phyloP scores from a whole-genome alignment of 306 rosid species.

The Fagus sylvatica region DNA sequence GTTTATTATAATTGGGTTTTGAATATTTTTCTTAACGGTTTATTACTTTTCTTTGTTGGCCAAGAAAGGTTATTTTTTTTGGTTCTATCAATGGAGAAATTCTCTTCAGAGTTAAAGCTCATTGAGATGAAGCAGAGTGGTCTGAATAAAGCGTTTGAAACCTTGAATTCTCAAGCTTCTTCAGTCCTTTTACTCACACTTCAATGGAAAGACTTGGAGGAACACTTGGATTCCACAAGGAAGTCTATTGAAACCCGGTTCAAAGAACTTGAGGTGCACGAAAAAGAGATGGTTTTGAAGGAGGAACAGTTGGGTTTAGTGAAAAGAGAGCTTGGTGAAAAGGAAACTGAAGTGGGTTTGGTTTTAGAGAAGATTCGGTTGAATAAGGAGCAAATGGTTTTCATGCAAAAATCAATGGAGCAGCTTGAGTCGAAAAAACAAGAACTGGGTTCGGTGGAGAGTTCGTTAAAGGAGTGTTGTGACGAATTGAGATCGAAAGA shows the following conservation, averaged over 20 bases:
- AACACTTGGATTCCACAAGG: conserved; percentile 36
- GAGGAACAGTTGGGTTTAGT: conserved; percentile 6
- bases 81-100: conserved; percentile 34
- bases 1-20: background rate
- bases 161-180: conserved; percentile 35
- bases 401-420: background rate
- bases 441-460: background rate
- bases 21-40: background rate
- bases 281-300: conserved; percentile 18
- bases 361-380: background rate
- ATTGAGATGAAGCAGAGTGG: conserved; percentile 35
- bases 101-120: conserved; percentile 20
- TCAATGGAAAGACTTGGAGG: conserved; percentile 55
- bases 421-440: background rate
- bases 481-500: background rate
- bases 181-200: conserved; percentile 25
- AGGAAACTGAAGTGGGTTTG: background rate
- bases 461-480: conserved; percentile 4
- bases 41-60: background rate
- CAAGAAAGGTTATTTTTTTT: conserved; percentile 1
- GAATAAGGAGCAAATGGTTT: background rate
- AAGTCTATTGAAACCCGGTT: conserved; percentile 5
- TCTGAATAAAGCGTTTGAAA: conserved; percentile 29
- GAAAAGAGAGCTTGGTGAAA: background rate
- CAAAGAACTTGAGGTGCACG: conserved; percentile 17